A percentile compares a stretch with the other conserved stretches of the same genome.
phyloP scores from a whole-genome alignment of 345 rosid species.

The Noccaea bulbosa region DNA sequence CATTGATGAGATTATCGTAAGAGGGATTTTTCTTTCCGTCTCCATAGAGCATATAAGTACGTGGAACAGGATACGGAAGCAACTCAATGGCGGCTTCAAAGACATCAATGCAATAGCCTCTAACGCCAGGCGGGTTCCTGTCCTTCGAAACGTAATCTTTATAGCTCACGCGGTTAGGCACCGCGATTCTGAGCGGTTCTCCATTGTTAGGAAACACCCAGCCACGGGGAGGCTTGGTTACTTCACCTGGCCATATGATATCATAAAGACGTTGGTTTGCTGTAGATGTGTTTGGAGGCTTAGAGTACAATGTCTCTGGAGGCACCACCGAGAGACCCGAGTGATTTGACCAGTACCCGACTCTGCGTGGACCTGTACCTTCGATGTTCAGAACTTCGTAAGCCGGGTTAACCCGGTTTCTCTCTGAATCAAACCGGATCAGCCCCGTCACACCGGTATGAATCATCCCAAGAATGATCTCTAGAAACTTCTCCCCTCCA shows the following conservation, averaged over 20 bases:
- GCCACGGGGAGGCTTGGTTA: constrained; percentile 61
- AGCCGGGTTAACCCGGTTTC: constrained; percentile 70
- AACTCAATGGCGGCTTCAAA: constrained; percentile 89
- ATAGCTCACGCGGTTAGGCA: constrained; percentile 77
- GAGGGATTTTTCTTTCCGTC: constrained; percentile 66
- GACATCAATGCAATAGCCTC: constrained; percentile 88
- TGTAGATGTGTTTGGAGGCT: constrained; percentile 58
- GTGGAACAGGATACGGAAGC: constrained; percentile 93
- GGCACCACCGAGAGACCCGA: constrained; percentile 71
- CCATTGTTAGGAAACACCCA: constrained; percentile 98
- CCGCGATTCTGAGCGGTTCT: constrained; percentile 67
- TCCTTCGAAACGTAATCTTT: constrained; percentile 61
- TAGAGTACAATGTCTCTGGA: constrained; percentile 67
- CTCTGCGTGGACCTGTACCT: constrained; percentile 72
- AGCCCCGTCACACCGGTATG: constrained; percentile 76
- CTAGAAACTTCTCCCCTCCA: constrained; percentile 71
- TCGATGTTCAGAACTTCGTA: constrained; percentile 78
- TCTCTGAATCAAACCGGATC: constrained; percentile 65
- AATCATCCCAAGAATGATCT: constrained; percentile 61
- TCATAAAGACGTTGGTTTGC: constrained; percentile 61
- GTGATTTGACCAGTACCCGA: constrained; percentile 92
- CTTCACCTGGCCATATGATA: constrained; percentile 92
- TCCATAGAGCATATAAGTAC: constrained; percentile 61
- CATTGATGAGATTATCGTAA: constrained; percentile 59
- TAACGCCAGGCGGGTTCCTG: constrained; percentile 71